These are phyloP conservation scores for Pythium utonaiense DNA, from an alignment of 352 stramenopile genomes.

Conservation along the genomic window DNA sequence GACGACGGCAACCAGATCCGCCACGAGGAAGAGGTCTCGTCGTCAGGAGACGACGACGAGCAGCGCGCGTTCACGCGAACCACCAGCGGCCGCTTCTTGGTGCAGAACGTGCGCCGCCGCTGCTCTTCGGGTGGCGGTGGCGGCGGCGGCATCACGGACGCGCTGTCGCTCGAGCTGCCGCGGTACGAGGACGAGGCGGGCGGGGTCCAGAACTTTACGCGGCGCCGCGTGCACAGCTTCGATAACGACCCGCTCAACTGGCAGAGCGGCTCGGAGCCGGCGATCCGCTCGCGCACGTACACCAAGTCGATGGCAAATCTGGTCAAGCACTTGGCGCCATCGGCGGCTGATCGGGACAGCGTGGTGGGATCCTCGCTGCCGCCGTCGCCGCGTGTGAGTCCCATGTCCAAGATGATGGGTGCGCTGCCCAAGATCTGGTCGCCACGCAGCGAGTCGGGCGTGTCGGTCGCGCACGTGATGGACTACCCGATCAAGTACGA, in stretches of 20 bases:
- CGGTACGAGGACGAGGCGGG: conserved; percentile 25
- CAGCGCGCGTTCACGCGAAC: neutral
- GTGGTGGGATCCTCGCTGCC: conserved; percentile 8
- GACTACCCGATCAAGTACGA: conserved; percentile 82
- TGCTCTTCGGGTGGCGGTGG: conserved; percentile 20
- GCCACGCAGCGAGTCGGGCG: conserved; percentile 44
- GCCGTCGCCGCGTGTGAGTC: conserved; percentile 38
- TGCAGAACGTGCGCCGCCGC: neutral
- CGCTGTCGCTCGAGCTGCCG: conserved; percentile 41
- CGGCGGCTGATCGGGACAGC: conserved; percentile 24
- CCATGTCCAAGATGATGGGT: conserved; percentile 38
- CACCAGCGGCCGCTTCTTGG: neutral
- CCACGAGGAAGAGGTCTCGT: conserved; percentile 17
- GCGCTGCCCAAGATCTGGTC: conserved; percentile 68
- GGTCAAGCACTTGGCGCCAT: conserved; percentile 73
- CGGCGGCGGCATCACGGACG: conserved; percentile 28
- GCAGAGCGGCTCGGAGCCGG: conserved; percentile 20
- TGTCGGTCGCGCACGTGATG: conserved; percentile 25
- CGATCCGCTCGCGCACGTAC: conserved; percentile 55
- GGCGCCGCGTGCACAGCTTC: conserved; percentile 23
- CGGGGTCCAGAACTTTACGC: conserved; percentile 22
- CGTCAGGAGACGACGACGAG: conserved; percentile 1
- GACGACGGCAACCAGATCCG: conserved; percentile 26
- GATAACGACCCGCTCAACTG: conserved; percentile 18
- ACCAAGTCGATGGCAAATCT: conserved; percentile 78